Percentiles rank a stretch among this genome's conserved stretches.
Evolutionary conservation across 345 rosid genomes (phyloP).

Genomic region (Abelmoschus esculentus): DNA sequence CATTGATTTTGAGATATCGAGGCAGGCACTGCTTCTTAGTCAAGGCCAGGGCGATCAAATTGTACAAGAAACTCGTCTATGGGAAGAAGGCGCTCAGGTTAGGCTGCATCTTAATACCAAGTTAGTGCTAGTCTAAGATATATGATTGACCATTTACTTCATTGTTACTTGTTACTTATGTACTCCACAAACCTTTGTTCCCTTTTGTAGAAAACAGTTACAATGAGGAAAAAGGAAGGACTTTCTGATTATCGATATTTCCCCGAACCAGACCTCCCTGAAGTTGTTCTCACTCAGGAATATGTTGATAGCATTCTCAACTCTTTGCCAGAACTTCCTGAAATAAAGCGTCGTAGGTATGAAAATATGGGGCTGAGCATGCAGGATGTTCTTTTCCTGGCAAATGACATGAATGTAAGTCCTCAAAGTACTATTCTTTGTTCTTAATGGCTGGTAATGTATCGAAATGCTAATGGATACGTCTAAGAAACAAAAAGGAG

Average conservation of each 20-base stretch:
- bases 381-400: slow-evolving; percentile 95
- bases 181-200: slow-evolving; percentile 6
- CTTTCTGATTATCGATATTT: slow-evolving; percentile 90
- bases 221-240: slow-evolving; percentile 97
- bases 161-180: slow-evolving; percentile 17
- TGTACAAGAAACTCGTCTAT: slow-evolving; percentile 88
- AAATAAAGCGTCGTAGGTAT: slow-evolving; percentile 71
- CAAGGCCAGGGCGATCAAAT: slow-evolving; percentile 66
- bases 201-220: slow-evolving; percentile 63
- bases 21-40: slow-evolving; percentile 60
- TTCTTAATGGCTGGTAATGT: background rate
- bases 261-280: slow-evolving; percentile 96
- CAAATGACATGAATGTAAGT: slow-evolving; percentile 70
- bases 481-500: background rate
- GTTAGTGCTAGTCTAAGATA: slow-evolving; percentile 2
- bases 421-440: slow-evolving; percentile 5
- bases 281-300: slow-evolving; percentile 60
- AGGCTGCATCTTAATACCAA: slow-evolving; percentile 2
- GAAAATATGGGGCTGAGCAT: slow-evolving; percentile 82
- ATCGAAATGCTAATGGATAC: background rate
- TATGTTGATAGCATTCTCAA: slow-evolving; percentile 47
- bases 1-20: slow-evolving; percentile 79
- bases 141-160: background rate
- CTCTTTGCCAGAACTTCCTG: slow-evolving; percentile 89
- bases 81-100: slow-evolving; percentile 97